phyloP scores from a whole-genome alignment of 176 grass and related monocot genomes.

The Rhynchospora breviuscula region DNA sequence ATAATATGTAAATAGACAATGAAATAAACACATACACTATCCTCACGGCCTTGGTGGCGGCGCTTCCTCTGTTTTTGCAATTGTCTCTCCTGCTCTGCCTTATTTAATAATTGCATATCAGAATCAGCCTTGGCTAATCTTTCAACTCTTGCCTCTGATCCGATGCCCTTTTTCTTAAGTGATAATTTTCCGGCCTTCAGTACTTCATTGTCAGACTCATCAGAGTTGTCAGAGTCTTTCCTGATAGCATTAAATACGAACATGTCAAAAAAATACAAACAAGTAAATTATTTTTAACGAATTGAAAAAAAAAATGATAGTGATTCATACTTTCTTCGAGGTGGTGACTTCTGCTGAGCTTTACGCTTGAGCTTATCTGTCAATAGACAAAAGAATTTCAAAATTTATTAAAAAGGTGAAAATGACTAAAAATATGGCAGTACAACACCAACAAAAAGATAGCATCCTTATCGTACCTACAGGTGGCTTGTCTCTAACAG shows the following conservation, averaged over 20 bases:
- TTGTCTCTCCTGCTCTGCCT: conserved; percentile 85
- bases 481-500: conserved; percentile 36
- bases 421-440: conserved; percentile 4
- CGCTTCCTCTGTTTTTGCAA: conserved; percentile 84
- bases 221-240: conserved; percentile 27
- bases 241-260: conserved; percentile 35
- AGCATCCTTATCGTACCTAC: conserved; percentile 36
- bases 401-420: neutral
- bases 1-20: conserved; percentile 25
- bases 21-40: conserved; percentile 43
- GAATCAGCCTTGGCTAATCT: conserved; percentile 57
- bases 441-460: neutral
- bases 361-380: conserved; percentile 13
- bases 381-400: conserved; percentile 8
- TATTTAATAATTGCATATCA: conserved; percentile 82
- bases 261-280: neutral
- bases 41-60: conserved; percentile 71
- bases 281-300: conserved; percentile 16
- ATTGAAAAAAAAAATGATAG: conserved; percentile 15
- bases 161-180: conserved; percentile 88
- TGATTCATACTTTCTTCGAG: conserved; percentile 24
- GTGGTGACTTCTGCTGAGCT: conserved; percentile 2
- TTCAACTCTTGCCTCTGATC: conserved; percentile 77
- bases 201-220: conserved; percentile 33
- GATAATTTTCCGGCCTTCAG: conserved; percentile 70